phyloP scores from a whole-genome alignment of 768 basidiomycete genomes.

The Boletales sp. region DNA sequence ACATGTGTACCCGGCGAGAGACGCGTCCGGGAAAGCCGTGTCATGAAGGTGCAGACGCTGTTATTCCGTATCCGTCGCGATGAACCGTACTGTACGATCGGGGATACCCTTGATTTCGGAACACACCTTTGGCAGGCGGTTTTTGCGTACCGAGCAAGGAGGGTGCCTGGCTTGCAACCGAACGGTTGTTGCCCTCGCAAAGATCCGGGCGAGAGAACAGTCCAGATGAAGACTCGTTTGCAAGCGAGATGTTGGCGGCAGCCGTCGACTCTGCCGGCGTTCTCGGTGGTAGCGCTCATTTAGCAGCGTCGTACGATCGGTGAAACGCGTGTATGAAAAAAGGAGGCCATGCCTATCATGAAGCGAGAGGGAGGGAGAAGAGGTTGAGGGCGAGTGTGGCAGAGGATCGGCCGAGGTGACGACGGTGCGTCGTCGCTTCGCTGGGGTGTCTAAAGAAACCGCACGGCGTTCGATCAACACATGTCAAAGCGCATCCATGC shows the following conservation, averaged over 20 bases:
- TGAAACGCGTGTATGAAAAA: not conserved
- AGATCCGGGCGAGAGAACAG: conserved; percentile 2
- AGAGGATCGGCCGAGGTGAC: not conserved
- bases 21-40: not conserved
- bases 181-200: not conserved
- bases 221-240: conserved; percentile 3
- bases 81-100: conserved; percentile 1
- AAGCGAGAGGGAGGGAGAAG: not conserved
- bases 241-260: not conserved
- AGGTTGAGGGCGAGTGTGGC: not conserved
- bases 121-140: no score
- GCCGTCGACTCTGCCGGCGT: not conserved
- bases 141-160: no score
- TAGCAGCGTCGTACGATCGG: not conserved
- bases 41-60: no score
- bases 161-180: not conserved
- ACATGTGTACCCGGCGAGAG: conserved; percentile 6
- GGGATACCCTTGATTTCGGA: not conserved
- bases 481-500: no score
- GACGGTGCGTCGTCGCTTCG: no score
- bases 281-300: not conserved
- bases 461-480: no score
- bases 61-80: conserved; percentile 15
- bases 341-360: no score
- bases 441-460: no score